These are phyloP conservation scores for Phalaenopsis hybrid DNA, from an alignment of 116 monocot genomes.

Conservation along the genomic window DNA sequence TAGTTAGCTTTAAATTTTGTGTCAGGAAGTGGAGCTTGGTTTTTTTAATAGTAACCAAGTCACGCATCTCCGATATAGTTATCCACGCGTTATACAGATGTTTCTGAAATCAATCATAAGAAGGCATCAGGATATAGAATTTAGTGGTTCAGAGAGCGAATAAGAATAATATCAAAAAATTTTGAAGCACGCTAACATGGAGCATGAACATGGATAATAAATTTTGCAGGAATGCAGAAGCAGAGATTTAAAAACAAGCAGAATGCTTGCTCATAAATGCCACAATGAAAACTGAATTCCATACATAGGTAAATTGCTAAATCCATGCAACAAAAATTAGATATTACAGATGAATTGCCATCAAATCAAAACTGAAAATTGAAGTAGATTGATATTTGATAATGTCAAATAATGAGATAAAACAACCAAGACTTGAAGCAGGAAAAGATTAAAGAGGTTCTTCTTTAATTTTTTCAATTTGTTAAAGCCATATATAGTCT, in stretches of 20 bases:
- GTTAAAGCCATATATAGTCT: too few relatives aligned
- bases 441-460: too few relatives aligned
- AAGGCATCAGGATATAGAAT: not conserved
- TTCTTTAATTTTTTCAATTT: too few relatives aligned
- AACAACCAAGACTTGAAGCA: too few relatives aligned
- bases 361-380: not conserved
- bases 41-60: not conserved
- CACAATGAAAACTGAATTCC: not conserved
- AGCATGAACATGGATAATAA: not conserved
- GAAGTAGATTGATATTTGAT: not conserved
- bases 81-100: conserved; percentile 51
- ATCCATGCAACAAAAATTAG: not conserved
- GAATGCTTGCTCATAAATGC: not conserved
- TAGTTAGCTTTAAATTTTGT: not conserved
- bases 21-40: conserved; percentile 9
- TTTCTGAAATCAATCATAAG: conserved; percentile 38
- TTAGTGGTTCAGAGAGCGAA: not conserved
- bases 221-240: not conserved
- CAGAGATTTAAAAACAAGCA: not conserved
- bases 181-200: not conserved
- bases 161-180: not conserved
- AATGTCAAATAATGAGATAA: too few relatives aligned
- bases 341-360: not conserved
- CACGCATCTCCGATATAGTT: conserved; percentile 1
- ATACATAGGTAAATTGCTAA: not conserved